phyloP scores from a whole-genome alignment of 345 rosid genomes.

The Heritiera fomes region DNA sequence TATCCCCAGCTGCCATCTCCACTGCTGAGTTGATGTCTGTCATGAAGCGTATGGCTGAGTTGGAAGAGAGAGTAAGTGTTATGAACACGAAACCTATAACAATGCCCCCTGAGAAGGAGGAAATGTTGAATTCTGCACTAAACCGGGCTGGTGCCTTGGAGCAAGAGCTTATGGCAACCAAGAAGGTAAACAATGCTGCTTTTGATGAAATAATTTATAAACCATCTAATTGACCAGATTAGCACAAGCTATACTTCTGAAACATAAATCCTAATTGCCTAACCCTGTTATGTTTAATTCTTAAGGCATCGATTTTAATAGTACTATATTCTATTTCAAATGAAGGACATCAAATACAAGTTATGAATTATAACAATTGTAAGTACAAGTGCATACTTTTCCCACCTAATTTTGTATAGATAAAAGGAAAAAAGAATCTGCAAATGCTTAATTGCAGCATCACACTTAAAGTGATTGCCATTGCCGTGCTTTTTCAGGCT shows the following conservation, averaged over 20 bases:
- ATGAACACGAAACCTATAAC: constrained; percentile 54
- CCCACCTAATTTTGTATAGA: not conserved
- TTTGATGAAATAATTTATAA: not conserved
- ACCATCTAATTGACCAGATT: not conserved
- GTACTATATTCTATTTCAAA: too few relatives aligned
- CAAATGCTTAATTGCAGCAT: not conserved
- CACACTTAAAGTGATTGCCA: not conserved
- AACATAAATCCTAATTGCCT: not conserved
- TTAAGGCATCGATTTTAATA: too few relatives aligned
- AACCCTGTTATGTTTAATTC: not conserved
- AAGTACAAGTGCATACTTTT: not conserved
- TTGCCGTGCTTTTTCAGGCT: constrained; percentile 48
- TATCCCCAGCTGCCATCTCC: constrained; percentile 39
- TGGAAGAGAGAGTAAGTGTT: constrained; percentile 65
- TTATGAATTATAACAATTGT: too few relatives aligned
- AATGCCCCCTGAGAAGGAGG: constrained; percentile 80
- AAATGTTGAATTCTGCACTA: constrained; percentile 69
- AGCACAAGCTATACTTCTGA: not conserved
- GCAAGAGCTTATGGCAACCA: constrained; percentile 76
- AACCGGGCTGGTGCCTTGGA: constrained; percentile 67
- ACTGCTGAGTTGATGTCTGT: constrained; percentile 56
- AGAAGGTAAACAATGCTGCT: constrained; percentile 51
- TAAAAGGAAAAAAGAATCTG: not conserved
- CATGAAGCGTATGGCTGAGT: constrained; percentile 73
- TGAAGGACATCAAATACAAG: too few relatives aligned